Evolutionary conservation across 768 basidiomycete species (phyloP).

Genomic region (Lentinus tigrinus): DNA sequence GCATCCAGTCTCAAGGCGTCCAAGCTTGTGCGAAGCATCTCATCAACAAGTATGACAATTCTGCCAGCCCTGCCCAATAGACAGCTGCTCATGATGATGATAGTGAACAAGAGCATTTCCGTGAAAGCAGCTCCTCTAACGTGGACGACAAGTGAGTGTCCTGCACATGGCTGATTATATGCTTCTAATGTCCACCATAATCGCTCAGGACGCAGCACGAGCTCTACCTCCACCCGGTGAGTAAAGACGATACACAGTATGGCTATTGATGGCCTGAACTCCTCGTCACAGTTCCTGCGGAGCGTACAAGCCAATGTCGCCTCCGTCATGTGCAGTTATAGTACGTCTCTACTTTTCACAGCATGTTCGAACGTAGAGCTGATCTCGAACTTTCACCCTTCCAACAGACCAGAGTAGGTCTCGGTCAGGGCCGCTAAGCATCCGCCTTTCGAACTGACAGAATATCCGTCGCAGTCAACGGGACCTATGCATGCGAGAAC

Average conservation of each 20-base stretch:
- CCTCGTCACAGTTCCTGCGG: constrained; percentile 43
- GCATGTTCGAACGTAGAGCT: background rate
- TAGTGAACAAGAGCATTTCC: constrained; percentile 61
- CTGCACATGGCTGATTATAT: background rate
- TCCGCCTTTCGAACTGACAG: constrained; percentile 2
- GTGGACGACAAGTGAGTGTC: constrained; percentile 55
- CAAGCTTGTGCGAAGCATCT: constrained; percentile 86
- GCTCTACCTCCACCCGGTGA: constrained; percentile 58
- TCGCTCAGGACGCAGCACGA: constrained; percentile 49
- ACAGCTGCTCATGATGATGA: background rate
- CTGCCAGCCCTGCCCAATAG: background rate
- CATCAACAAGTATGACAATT: constrained; percentile 34
- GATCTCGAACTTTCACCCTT: background rate
- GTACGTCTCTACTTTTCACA: constrained; percentile 32
- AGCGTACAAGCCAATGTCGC: constrained; percentile 74
- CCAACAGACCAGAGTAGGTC: constrained; percentile 14
- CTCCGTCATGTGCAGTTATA: constrained; percentile 75
- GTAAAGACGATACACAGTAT: background rate
- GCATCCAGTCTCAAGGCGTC: constrained; percentile 78
- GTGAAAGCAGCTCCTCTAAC: constrained; percentile 54
- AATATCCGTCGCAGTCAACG: constrained; percentile 52
- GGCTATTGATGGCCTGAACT: background rate
- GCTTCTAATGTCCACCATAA: background rate
- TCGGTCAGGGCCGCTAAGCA: background rate
- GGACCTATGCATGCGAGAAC: constrained; percentile 74